A percentile compares a stretch with the other conserved stretches of the same genome.
phyloP scores from a whole-genome alignment of 768 basidiomycete species.

The Lactarius hatsudake region DNA sequence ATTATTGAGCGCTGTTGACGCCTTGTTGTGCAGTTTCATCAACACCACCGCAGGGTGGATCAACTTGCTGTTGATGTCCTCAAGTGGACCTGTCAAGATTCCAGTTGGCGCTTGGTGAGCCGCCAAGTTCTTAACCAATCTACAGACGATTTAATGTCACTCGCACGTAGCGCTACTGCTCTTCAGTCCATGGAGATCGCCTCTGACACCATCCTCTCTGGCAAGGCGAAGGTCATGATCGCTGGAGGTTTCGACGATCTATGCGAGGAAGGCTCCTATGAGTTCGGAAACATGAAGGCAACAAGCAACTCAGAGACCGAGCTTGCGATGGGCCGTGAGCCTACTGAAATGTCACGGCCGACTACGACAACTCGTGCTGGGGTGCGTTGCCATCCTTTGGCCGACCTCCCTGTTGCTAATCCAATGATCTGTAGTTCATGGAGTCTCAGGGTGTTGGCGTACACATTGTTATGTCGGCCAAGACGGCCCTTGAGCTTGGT shows the following conservation, averaged over 20 bases:
- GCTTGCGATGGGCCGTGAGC: conserved; percentile 98
- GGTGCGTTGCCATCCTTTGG: conserved; percentile 43
- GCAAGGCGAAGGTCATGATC: conserved; percentile 99
- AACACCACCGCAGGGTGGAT: conserved; percentile 99
- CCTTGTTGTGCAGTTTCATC: conserved; percentile 69
- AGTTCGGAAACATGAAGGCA: conserved; percentile 99
- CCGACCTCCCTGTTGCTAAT: conserved; percentile 8
- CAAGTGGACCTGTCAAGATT: conserved; percentile 97
- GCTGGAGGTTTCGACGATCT: conserved; percentile 98
- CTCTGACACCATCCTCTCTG: conserved; percentile 89
- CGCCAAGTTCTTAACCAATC: neutral
- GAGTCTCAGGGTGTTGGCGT: conserved; percentile 96
- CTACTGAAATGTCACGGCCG: conserved; percentile 97
- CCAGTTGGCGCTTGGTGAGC: conserved; percentile 96
- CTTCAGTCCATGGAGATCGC: conserved; percentile 98
- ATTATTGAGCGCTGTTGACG: neutral
- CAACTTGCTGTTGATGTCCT: conserved; percentile 90
- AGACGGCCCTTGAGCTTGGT: conserved; percentile 92
- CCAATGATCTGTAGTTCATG: conserved; percentile 64
- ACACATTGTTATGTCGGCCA: conserved; percentile 95
- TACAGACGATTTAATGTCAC: conserved; percentile 10
- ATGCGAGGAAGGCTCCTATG: conserved; percentile 96
- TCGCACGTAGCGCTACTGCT: conserved; percentile 74
- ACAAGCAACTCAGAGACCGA: conserved; percentile 97
- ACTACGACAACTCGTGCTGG: conserved; percentile 95